A percentile compares a stretch with the other conserved stretches of the same genome.
phyloP scores from a whole-genome alignment of 768 basidiomycete genomes.

The Tylopilus sp. region DNA sequence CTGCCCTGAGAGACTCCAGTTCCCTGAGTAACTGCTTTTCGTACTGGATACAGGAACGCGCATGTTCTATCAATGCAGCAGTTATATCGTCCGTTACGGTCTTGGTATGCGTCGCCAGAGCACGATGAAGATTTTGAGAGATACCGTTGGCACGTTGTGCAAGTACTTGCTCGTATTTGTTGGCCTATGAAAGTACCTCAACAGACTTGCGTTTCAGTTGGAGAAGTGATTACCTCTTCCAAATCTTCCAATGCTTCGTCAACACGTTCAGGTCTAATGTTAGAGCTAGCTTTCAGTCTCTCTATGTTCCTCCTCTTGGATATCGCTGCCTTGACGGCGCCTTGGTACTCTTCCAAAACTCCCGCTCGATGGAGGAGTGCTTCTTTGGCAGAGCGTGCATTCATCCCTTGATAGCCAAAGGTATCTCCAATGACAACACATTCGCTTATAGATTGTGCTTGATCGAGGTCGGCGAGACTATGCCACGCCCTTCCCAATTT shows the following conservation, averaged over 20 bases:
- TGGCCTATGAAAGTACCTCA: constrained; percentile 54
- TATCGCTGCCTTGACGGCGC: constrained; percentile 89
- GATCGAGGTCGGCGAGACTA: constrained; percentile 81
- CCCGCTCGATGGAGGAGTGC: constrained; percentile 86
- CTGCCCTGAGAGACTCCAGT: constrained; percentile 77
- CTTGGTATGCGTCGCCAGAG: constrained; percentile 79
- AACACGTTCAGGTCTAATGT: constrained; percentile 80
- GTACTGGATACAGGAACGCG: constrained; percentile 87
- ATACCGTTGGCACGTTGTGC: constrained; percentile 88
- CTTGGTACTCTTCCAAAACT: constrained; percentile 91
- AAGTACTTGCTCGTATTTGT: constrained; percentile 83
- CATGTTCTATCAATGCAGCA: constrained; percentile 87
- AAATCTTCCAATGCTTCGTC: constrained; percentile 91
- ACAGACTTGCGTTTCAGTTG: constrained; percentile 1
- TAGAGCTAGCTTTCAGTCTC: constrained; percentile 79
- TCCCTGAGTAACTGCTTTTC: constrained; percentile 87
- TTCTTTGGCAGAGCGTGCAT: constrained; percentile 95
- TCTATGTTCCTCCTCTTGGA: constrained; percentile 92
- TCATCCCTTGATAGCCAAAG: constrained; percentile 93
- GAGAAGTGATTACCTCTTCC: constrained; percentile 64
- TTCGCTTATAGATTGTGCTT: constrained; percentile 90
- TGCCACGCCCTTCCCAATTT: constrained; percentile 89
- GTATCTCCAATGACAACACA: constrained; percentile 96
- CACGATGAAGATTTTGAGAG: constrained; percentile 87
- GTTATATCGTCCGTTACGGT: constrained; percentile 91